Percentiles rank a stretch among this genome's conserved stretches.
phyloP scores from a whole-genome alignment of 345 rosid genomes.

The Gossypium mustelinum region DNA sequence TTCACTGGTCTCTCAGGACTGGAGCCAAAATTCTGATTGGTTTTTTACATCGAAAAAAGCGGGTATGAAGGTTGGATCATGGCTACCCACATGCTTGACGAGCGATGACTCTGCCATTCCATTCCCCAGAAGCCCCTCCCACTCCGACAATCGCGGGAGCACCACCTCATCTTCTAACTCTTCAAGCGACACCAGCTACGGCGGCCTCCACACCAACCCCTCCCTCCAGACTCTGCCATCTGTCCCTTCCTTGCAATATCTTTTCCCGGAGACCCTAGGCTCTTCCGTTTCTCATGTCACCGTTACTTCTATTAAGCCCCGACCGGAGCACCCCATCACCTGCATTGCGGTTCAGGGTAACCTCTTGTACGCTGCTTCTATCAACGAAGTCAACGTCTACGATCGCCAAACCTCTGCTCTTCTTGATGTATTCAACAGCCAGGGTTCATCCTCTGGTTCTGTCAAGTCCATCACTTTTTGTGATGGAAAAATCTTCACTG shows the following conservation, averaged over 20 bases:
- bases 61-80: constrained; percentile 45
- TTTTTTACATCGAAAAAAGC: background rate
- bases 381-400: constrained; percentile 63
- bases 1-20: background rate
- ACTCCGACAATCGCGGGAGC: constrained; percentile 18
- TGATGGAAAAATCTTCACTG: constrained; percentile 59
- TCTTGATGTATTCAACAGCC: constrained; percentile 42
- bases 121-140: constrained; percentile 9
- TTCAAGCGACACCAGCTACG: constrained; percentile 19
- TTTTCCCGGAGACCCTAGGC: constrained; percentile 35
- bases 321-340: constrained; percentile 44
- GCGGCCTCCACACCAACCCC: constrained; percentile 60
- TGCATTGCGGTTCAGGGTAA: constrained; percentile 53
- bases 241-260: constrained; percentile 66
- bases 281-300: constrained; percentile 38
- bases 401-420: constrained; percentile 39
- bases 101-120: constrained; percentile 16
- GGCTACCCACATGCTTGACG: constrained; percentile 25
- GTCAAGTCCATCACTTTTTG: constrained; percentile 59
- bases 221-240: constrained; percentile 83
- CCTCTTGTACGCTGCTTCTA: constrained; percentile 59
- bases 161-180: constrained; percentile 28
- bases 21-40: background rate
- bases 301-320: constrained; percentile 38
- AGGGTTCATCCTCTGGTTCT: constrained; percentile 57